Evolutionary conservation across 2,329 filamentous ascomycete genomes (phyloP).

Genomic region (Colletotrichum trifolii): DNA sequence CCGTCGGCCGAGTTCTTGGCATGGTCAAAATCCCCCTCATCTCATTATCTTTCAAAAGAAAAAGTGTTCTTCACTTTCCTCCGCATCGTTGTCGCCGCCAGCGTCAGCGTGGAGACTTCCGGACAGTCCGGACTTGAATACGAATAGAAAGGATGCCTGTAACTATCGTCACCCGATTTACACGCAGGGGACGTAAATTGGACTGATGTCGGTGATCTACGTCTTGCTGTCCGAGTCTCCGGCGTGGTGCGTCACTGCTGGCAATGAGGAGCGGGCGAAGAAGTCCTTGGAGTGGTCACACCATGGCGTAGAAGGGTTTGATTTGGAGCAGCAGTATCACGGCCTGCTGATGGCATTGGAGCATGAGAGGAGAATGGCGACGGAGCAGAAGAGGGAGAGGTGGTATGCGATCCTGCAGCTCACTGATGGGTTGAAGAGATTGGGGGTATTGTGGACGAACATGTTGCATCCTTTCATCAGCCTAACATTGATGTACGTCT

Average conservation of each 20-base stretch:
- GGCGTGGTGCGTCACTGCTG: conserved; percentile 47
- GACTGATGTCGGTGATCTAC: conserved; percentile 51
- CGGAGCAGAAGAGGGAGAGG: conserved; percentile 39
- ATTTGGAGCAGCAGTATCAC: conserved; percentile 42
- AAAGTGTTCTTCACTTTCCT: too few relatives aligned
- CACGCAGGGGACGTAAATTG: conserved; percentile 57
- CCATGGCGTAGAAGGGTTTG: conserved; percentile 40
- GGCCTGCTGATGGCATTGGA: conserved; percentile 38
- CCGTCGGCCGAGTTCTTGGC: too few relatives aligned
- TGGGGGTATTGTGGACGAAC: conserved; percentile 43
- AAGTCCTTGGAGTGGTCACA: conserved; percentile 35
- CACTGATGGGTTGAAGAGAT: conserved; percentile 36
- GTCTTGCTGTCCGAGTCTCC: conserved; percentile 51
- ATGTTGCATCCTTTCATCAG: conserved; percentile 11
- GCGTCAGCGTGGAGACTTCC: conserved; percentile 47
- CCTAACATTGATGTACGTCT: too few relatives aligned
- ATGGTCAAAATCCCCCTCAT: too few relatives aligned
- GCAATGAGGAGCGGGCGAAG: conserved; percentile 36
- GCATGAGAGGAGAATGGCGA: conserved; percentile 41
- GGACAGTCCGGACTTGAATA: conserved; percentile 3
- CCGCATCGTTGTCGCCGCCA: conserved; percentile 26
- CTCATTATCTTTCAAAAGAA: too few relatives aligned
- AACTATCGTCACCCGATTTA: conserved; percentile 53
- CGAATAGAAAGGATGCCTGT: conserved; percentile 44
- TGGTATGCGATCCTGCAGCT: conserved; percentile 45